Conservation (phyloP, 2,329 filamentous ascomycete genomes). For the Colletotrichum lindemuthianum region DNA sequence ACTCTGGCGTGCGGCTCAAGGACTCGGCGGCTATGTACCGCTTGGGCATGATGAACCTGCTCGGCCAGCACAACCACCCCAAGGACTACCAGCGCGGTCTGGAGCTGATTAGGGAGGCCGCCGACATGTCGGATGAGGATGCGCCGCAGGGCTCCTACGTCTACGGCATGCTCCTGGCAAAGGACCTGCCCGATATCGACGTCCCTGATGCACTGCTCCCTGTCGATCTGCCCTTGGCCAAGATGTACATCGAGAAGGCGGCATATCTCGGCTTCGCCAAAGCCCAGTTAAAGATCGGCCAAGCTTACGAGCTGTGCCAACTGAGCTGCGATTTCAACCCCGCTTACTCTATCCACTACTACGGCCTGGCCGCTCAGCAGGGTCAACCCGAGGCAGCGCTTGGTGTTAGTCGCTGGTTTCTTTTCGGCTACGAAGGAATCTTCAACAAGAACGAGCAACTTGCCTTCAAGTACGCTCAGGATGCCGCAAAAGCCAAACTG, state of each 20-base stretch:
- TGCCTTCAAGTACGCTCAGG: constrained; percentile 89
- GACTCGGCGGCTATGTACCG: constrained; percentile 91
- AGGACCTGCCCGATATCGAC: constrained; percentile 89
- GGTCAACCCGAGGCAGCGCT: constrained; percentile 94
- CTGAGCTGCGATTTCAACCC: constrained; percentile 96
- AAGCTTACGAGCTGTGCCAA: constrained; percentile 93
- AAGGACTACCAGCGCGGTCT: constrained; percentile 84
- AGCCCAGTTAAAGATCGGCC: constrained; percentile 96
- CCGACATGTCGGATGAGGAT: constrained; percentile 92
- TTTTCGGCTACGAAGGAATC: constrained; percentile 91
- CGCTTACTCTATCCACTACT: constrained; percentile 92
- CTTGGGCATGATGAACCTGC: constrained; percentile 95
- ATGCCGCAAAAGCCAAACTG: constrained; percentile 83
- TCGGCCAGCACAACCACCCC: constrained; percentile 90
- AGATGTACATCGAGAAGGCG: constrained; percentile 93
- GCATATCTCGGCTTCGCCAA: constrained; percentile 96
- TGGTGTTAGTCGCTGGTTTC: constrained; percentile 97
- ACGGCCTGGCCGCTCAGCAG: constrained; percentile 89
- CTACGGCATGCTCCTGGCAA: constrained; percentile 91
- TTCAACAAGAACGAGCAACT: constrained; percentile 97
- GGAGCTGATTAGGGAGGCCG: constrained; percentile 84
- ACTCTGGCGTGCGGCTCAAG: constrained; percentile 78
- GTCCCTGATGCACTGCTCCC: constrained; percentile 78
- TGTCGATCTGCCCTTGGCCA: constrained; percentile 77
- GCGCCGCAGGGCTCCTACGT: constrained; percentile 96